Conservation (phyloP, 2,329 filamentous ascomycete species). For the Leptographium lundbergii region DNA sequence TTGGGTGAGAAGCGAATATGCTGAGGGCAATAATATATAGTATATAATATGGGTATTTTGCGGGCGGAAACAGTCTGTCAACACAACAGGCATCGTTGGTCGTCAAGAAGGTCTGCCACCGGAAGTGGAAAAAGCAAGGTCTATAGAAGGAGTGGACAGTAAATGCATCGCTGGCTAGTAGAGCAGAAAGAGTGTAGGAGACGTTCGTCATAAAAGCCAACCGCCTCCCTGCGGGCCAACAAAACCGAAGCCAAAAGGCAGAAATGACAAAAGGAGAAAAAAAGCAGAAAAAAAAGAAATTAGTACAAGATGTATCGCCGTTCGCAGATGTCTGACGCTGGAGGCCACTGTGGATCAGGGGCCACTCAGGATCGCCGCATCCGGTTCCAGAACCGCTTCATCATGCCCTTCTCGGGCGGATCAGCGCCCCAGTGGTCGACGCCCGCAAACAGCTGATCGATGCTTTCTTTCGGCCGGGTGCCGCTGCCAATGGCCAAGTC, state of each 20-base stretch:
- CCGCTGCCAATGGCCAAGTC: conserved; percentile 18
- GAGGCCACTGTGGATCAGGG: neutral
- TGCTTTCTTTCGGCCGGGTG: conserved; percentile 33
- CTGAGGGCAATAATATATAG: neutral
- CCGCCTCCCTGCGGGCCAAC: neutral
- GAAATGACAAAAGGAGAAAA: neutral
- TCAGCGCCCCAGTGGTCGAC: conserved; percentile 37
- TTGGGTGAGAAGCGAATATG: neutral
- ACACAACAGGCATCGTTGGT: neutral
- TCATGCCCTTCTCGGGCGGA: conserved; percentile 38
- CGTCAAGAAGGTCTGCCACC: neutral
- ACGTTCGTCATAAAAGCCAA: neutral
- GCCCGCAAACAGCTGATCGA: conserved; percentile 39
- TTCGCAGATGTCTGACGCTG: neutral
- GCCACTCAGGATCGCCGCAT: conserved; percentile 31
- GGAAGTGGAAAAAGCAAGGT: neutral
- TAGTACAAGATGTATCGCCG: neutral
- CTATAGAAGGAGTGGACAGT: neutral
- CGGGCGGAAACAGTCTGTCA: neutral
- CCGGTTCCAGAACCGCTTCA: conserved; percentile 53
- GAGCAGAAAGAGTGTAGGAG: neutral
- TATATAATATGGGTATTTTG: neutral
- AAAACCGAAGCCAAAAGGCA: neutral
- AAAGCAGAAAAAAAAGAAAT: conserved; percentile 1
- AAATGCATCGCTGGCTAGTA: conserved; percentile 4